Evolutionary conservation across 2,329 filamentous ascomycete genomes (phyloP).

Genomic region (Leptographium procerum): DNA sequence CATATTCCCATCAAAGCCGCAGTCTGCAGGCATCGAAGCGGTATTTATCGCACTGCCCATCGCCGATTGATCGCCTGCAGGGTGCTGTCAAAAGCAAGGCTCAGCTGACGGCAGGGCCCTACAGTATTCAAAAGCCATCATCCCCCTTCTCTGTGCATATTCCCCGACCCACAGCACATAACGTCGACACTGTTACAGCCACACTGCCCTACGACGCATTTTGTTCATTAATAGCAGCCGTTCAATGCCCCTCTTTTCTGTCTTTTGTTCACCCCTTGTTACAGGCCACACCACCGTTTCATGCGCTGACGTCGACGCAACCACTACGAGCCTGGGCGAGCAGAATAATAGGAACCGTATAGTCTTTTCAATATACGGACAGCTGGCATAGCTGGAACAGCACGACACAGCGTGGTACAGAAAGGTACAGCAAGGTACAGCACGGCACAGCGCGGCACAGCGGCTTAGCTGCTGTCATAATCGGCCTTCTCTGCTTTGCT

Average conservation of each 20-base stretch:
- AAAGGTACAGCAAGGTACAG: too few species aligned
- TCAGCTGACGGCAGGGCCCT: not conserved
- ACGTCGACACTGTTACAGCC: not conserved
- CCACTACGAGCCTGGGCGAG: slow-evolving; percentile 2
- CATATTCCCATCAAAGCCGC: too few species aligned
- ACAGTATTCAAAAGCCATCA: too few species aligned
- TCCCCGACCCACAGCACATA: not conserved
- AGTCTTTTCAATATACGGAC: too few species aligned
- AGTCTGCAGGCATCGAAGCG: too few species aligned
- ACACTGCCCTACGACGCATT: not conserved
- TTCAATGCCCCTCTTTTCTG: not conserved
- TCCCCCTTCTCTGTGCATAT: not conserved
- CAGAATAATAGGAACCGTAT: too few species aligned
- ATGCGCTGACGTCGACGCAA: slow-evolving; percentile 11
- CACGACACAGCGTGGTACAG: too few species aligned
- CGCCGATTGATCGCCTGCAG: not conserved
- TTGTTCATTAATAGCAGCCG: not conserved
- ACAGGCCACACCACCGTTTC: slow-evolving; percentile 7
- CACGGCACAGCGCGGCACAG: too few species aligned
- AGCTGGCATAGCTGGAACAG: not conserved
- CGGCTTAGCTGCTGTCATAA: too few species aligned
- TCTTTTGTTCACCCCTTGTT: not conserved
- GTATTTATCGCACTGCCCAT: not conserved
- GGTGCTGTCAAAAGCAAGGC: not conserved
- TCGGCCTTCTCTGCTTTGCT: too few species aligned